phyloP scores from a whole-genome alignment of 306 rosid genomes.

The Lathyrus tuberosus region DNA sequence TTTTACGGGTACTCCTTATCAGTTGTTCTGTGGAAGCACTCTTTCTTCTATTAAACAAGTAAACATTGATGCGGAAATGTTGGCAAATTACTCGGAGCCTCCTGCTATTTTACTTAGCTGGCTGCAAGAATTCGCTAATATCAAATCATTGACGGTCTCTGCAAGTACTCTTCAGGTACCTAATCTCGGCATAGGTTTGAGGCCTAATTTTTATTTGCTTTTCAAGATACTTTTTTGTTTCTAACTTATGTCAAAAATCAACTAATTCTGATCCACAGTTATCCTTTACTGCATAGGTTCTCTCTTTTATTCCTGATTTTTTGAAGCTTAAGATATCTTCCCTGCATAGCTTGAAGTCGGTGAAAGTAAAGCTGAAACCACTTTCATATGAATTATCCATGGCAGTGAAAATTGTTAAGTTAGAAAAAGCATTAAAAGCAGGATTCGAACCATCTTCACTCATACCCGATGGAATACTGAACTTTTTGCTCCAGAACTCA shows the following conservation, averaged over 20 bases:
- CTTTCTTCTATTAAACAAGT: conserved; percentile 14
- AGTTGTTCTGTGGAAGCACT: neutral
- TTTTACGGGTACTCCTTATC: neutral
- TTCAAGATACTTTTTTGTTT: neutral
- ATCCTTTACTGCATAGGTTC: neutral
- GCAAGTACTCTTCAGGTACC: conserved; percentile 19
- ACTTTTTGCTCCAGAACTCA: neutral
- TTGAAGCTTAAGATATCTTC: neutral
- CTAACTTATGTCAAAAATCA: neutral
- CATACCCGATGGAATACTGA: neutral
- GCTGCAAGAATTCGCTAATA: neutral
- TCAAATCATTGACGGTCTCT: neutral
- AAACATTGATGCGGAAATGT: neutral
- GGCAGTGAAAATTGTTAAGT: neutral
- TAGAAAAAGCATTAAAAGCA: neutral
- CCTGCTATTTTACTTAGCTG: neutral
- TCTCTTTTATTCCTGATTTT: neutral
- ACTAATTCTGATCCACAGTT: neutral
- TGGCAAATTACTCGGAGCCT: neutral
- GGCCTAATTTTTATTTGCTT: neutral
- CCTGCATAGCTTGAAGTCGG: conserved; percentile 4
- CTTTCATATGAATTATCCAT: conserved; percentile 3
- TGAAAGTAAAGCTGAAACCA: conserved; percentile 22
- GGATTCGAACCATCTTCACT: neutral
- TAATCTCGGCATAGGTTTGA: neutral